Conservation (phyloP, 2,329 filamentous ascomycete genomes). For the Penicillium sp. region DNA sequence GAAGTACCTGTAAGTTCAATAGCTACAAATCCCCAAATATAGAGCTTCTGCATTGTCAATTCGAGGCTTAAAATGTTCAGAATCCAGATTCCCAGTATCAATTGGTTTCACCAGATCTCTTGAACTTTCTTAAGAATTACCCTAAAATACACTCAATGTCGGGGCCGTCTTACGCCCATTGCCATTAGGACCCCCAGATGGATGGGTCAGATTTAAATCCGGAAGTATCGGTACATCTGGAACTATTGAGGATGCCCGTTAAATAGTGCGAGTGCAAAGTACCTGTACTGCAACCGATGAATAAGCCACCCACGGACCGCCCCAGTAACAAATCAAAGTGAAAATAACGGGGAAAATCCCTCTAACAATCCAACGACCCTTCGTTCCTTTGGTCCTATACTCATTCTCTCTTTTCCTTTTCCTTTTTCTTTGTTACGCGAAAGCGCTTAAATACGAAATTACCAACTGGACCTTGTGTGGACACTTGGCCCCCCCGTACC, state of each 20-base stretch:
- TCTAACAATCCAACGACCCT: slow-evolving; percentile 10
- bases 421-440: neutral
- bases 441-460: neutral
- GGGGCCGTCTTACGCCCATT: neutral
- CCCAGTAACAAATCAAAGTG: slow-evolving; percentile 4
- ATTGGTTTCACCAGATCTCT: neutral
- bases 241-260: neutral
- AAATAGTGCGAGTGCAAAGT: neutral
- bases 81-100: neutral
- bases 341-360: slow-evolving; percentile 17
- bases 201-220: slow-evolving; percentile 2
- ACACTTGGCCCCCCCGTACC: slow-evolving; percentile 1
- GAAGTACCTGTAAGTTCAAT: neutral
- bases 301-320: slow-evolving; percentile 8
- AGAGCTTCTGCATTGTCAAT: too few relatives aligned
- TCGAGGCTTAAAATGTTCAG: too few relatives aligned
- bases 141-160: neutral
- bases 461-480: neutral
- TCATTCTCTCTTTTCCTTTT: neutral
- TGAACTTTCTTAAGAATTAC: neutral
- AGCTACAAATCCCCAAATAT: neutral
- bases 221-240: neutral
- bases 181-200: neutral
- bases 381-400: neutral
- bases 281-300: neutral